These are phyloP conservation scores for Microbotryum lychnidis-dioicae DNA, from an alignment of 1,284 basidiomycete species.

Conservation along the genomic window DNA sequence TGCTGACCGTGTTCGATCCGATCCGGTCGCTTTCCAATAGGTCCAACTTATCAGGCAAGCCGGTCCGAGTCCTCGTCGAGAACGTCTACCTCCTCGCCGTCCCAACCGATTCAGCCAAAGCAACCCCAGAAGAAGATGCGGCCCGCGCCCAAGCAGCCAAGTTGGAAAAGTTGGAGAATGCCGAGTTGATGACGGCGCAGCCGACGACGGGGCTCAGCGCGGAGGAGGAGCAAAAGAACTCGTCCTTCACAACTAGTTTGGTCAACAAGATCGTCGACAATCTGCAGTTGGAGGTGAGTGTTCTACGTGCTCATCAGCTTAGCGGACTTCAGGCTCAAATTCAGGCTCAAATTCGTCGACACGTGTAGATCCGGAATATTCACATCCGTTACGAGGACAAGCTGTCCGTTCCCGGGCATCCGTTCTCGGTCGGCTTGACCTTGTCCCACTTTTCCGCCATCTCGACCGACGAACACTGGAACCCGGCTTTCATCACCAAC, in stretches of 20 bases:
- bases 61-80: conserved; percentile 84
- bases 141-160: conserved; percentile 74
- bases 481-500: conserved; percentile 90
- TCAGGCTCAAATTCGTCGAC: not conserved
- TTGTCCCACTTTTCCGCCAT: conserved; percentile 85
- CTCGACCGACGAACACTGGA: conserved; percentile 88
- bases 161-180: conserved; percentile 76
- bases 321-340: too few relatives aligned
- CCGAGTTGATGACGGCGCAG: conserved; percentile 68
- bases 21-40: not conserved
- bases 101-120: conserved; percentile 61
- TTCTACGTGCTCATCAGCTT: conserved; percentile 5
- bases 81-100: conserved; percentile 93
- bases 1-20: not conserved
- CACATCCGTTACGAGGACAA: conserved; percentile 96
- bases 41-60: conserved; percentile 71
- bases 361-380: conserved; percentile 57
- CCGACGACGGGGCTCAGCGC: conserved; percentile 47
- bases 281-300: conserved; percentile 74
- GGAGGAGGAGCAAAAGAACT: conserved; percentile 63
- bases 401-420: conserved; percentile 89
- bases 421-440: conserved; percentile 87
- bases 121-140: conserved; percentile 78
- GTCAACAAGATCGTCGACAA: conserved; percentile 93
- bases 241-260: conserved; percentile 74